phyloP scores from a whole-genome alignment of 495 filamentous ascomycete species.

The Astrothelium subdiscretum region DNA sequence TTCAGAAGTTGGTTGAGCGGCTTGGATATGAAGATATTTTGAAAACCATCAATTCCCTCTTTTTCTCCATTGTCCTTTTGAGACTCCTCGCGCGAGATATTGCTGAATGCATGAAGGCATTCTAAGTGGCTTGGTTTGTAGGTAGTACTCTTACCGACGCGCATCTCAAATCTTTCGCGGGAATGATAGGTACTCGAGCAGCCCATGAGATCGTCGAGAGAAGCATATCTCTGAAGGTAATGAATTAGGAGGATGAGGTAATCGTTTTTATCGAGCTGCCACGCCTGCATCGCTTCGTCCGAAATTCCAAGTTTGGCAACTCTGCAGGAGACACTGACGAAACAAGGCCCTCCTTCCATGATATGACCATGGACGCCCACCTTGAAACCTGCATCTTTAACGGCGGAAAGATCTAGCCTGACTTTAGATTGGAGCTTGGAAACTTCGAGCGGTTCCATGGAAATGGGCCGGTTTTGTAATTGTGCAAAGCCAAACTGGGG shows the following conservation, averaged over 20 bases:
- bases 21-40: conserved; percentile 56
- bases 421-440: neutral
- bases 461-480: neutral
- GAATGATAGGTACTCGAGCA: conserved; percentile 13
- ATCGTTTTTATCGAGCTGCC: conserved; percentile 54
- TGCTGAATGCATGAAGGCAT: conserved; percentile 42
- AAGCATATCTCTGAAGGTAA: conserved; percentile 47
- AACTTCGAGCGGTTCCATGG: neutral
- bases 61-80: conserved; percentile 14
- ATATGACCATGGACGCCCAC: conserved; percentile 51
- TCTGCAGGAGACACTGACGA: conserved; percentile 54
- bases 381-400: conserved; percentile 58
- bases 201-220: conserved; percentile 37
- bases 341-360: conserved; percentile 31
- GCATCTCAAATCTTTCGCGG: conserved; percentile 18
- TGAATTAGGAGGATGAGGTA: conserved; percentile 72
- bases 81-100: conserved; percentile 4
- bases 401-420: conserved; percentile 45
- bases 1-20: conserved; percentile 63
- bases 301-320: conserved; percentile 64
- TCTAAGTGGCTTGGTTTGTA: conserved; percentile 45
- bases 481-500: neutral
- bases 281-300: conserved; percentile 63
- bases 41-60: conserved; percentile 26
- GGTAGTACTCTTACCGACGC: conserved; percentile 39